Evolutionary conservation across 352 stramenopile species (phyloP).

Genomic region (Phytophthora pisi): DNA sequence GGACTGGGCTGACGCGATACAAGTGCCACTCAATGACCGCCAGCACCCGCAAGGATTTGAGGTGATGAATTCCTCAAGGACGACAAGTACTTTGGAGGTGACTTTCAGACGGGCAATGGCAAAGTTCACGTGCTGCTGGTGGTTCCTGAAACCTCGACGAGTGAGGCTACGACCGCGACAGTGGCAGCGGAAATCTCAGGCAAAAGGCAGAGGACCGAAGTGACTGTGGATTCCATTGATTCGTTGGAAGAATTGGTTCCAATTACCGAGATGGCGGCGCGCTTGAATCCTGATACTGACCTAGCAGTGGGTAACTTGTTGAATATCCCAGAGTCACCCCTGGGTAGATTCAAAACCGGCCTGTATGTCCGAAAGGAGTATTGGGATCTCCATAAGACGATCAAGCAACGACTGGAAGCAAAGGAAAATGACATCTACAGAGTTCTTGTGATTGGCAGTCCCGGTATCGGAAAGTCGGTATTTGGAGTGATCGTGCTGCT

Average conservation of each 20-base stretch:
- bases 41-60: too few relatives aligned
- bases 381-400: slow-evolving; percentile 20
- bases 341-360: background rate
- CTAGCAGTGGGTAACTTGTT: background rate
- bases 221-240: background rate
- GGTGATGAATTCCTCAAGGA: too few relatives aligned
- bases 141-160: background rate
- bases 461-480: slow-evolving; percentile 29
- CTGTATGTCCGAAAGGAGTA: slow-evolving; percentile 34
- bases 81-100: too few relatives aligned
- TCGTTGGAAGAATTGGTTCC: background rate
- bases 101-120: too few relatives aligned
- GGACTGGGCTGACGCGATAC: too few relatives aligned
- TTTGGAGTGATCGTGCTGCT: slow-evolving; percentile 33
- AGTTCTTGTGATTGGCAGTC: slow-evolving; percentile 26
- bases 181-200: background rate
- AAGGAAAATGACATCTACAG: background rate
- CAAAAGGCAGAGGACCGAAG: background rate
- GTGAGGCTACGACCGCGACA: background rate
- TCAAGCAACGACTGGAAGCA: slow-evolving; percentile 2
- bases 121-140: background rate
- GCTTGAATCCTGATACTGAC: background rate
- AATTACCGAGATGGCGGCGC: background rate
- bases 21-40: too few relatives aligned
- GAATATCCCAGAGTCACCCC: background rate